Percentiles rank a stretch among this genome's conserved stretches.
phyloP scores from a whole-genome alignment of 495 filamentous ascomycete genomes.

The Penicillium daleae region DNA sequence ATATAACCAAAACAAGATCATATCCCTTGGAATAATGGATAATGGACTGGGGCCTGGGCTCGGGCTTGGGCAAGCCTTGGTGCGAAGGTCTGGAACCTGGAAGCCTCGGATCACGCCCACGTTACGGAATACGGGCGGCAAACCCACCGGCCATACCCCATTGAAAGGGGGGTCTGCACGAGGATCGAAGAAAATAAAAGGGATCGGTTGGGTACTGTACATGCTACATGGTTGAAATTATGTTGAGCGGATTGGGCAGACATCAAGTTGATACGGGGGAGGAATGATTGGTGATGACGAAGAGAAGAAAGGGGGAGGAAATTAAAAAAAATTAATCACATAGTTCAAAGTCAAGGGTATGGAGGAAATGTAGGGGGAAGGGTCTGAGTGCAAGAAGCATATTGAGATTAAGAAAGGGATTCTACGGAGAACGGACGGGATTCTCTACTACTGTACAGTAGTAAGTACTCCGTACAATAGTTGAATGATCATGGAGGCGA shows the following conservation, averaged over 20 bases:
- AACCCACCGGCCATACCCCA: constrained; percentile 1
- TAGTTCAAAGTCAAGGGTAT: not conserved
- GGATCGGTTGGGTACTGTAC: constrained; percentile 7
- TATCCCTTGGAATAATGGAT: not conserved
- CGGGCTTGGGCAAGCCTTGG: not conserved
- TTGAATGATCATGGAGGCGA: not conserved
- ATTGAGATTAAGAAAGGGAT: not conserved
- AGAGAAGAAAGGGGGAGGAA: not conserved
- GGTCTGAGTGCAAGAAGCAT: not conserved
- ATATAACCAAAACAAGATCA: not conserved
- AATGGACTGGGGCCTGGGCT: not conserved
- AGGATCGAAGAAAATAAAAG: not conserved
- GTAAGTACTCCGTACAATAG: no score
- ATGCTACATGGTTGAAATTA: constrained; percentile 2
- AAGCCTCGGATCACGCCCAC: constrained; percentile 5
- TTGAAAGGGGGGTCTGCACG: not conserved
- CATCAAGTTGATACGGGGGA: constrained; percentile 3
- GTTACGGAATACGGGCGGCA: constrained; percentile 8
- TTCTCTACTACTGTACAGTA: no score
- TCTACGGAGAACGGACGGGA: not conserved
- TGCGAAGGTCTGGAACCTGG: constrained; percentile 2
- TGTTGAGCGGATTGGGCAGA: constrained; percentile 1
- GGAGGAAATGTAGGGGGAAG: not conserved
- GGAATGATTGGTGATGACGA: constrained; percentile 1
- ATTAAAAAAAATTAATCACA: not conserved